A percentile compares a stretch with the other conserved stretches of the same genome.
These are phyloP conservation scores for Pseudisothecium myosuroides DNA, from an alignment of 225 moss, liverwort and hornwort species.

Conservation along the genomic window DNA sequence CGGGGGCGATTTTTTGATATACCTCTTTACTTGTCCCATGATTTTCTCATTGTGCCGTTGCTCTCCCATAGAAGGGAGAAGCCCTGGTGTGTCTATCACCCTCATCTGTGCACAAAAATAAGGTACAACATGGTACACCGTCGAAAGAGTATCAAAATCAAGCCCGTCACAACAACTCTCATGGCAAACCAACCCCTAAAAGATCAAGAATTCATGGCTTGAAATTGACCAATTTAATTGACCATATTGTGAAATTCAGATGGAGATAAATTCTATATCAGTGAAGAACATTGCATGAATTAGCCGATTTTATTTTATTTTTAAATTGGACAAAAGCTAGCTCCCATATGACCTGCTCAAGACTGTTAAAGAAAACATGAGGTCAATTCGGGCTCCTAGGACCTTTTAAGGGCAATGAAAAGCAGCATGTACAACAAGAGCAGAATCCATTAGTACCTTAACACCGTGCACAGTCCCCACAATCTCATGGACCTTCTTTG, in stretches of 20 bases:
- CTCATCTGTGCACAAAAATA: slow-evolving; percentile 5
- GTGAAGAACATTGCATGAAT: background rate
- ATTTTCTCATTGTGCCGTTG: slow-evolving; percentile 39
- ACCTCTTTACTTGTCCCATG: slow-evolving; percentile 39
- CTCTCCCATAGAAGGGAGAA: slow-evolving; percentile 30
- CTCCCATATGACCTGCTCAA: background rate
- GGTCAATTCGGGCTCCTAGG: background rate
- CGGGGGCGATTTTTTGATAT: slow-evolving; percentile 26
- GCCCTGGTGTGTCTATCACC: slow-evolving; percentile 45
- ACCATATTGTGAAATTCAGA: background rate
- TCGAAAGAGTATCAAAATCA: background rate
- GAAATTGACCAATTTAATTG: background rate
- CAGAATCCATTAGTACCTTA: slow-evolving; percentile 10
- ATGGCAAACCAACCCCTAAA: background rate
- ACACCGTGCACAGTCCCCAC: slow-evolving; percentile 81
- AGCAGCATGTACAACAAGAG: background rate
- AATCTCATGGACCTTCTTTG: slow-evolving; percentile 77
- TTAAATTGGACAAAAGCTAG: background rate
- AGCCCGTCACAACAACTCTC: background rate
- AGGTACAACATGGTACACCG: background rate
- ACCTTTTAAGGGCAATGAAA: background rate
- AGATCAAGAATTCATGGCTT: background rate
- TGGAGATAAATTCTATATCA: background rate
- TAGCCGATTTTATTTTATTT: background rate
- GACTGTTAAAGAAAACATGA: background rate